Evolutionary conservation across 192 early-diverging fungal genomes (phyloP), one percentile per base, ranked within the genome.

Genomic region (Umbelopsis ramanniana): DNA sequence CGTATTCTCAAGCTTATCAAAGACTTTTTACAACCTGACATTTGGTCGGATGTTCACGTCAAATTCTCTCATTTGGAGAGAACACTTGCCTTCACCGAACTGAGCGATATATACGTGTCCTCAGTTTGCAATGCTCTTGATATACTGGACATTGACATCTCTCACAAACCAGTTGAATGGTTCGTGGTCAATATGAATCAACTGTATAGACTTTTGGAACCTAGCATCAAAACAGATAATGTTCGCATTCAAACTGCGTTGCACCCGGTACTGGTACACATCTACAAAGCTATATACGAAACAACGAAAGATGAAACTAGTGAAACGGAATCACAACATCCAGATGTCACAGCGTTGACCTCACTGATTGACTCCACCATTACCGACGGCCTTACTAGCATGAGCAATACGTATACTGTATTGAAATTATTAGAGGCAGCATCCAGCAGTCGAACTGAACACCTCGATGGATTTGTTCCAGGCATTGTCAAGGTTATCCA

Each of bases 401-500:
- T 86, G 74, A 84, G 79, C 2, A 93, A 90, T 67, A 82, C 88
- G 8, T 90, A 84, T 76, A 87, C 89, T 22, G 90, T 89, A 10
- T 75, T 95, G 38, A 87, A 84, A 24, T 81, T 92, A 14, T 82
- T 95, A 47, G 85, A 92, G 60, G 90, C 92, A 26, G 83, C 86
- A 0, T 82, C 87, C 68, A 84, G 87, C 63, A 83, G 83, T 53
- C 83, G 83, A 2, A 86, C 87, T 71, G 90, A 91, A 68, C 86
- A 89, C 24, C 82, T 94, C 37, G 90, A 94, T 78, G 75, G 79
- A 33, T 90, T 91, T 74, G 84, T 97, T 6, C 82, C 89, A 17
- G 89, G 88, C 24, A 72, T 99, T 48, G 90, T 96, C 80, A 94
- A 94, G 71, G 77, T 96, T 6, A 80, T 98, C 0, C 89, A 92